Evolutionary conservation across 1,284 basidiomycete species (phyloP).

Genomic region (Heimioporus retisporus): DNA sequence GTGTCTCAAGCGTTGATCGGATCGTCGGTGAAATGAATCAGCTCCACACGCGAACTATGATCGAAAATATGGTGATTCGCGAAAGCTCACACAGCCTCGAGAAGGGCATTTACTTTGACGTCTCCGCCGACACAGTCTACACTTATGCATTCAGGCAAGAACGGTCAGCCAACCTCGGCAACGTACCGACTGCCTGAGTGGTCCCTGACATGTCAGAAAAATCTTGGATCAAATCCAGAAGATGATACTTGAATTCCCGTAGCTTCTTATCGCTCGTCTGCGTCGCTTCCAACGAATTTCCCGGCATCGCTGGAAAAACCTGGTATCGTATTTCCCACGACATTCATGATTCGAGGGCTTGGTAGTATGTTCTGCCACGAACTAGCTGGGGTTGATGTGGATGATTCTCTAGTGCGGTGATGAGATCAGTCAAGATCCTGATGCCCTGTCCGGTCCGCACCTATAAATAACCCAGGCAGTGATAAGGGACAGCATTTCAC

Average conservation of each 20-base stretch:
- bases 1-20: conserved; percentile 44
- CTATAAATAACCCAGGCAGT: background rate
- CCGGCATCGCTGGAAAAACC: conserved; percentile 45
- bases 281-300: conserved; percentile 38
- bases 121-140: conserved; percentile 56
- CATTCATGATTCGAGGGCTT: conserved; percentile 31
- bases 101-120: conserved; percentile 59
- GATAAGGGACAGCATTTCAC: conserved; percentile 40
- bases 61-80: conserved; percentile 56
- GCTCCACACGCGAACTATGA: conserved; percentile 45
- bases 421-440: conserved; percentile 62
- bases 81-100: conserved; percentile 49
- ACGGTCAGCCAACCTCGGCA: background rate
- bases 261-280: conserved; percentile 38
- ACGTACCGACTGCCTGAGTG: conserved; percentile 59
- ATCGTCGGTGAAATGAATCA: conserved; percentile 52
- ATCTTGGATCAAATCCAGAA: conserved; percentile 41
- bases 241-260: conserved; percentile 40
- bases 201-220: conserved; percentile 46
- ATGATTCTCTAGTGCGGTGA: conserved; percentile 62
- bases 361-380: conserved; percentile 40
- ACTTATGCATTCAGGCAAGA: conserved; percentile 6
- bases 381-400: conserved; percentile 52
- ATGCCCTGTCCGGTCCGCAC: conserved; percentile 54
- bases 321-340: conserved; percentile 32